phyloP scores from a whole-genome alignment of 163 green algal genomes.

The Chloroidium sp. region DNA sequence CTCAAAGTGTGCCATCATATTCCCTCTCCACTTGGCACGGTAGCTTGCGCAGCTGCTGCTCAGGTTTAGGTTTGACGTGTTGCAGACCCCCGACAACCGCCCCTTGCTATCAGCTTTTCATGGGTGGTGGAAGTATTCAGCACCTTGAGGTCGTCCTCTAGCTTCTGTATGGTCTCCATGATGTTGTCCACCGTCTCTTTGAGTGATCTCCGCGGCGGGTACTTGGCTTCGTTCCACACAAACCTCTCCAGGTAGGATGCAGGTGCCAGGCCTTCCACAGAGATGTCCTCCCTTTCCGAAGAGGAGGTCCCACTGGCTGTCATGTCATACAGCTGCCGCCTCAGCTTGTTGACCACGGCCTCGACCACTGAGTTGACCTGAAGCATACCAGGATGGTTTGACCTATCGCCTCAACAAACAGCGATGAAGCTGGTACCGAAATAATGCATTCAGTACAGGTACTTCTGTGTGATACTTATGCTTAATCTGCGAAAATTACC shows the following conservation, averaged over 20 bases:
- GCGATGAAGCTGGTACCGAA: too few species aligned
- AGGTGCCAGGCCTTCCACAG: conserved; percentile 67
- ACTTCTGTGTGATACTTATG: too few species aligned
- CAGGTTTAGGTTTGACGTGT: too few species aligned
- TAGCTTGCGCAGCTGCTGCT: too few species aligned
- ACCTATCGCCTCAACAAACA: too few species aligned
- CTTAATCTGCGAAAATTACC: neutral
- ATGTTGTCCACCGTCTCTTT: conserved; percentile 87
- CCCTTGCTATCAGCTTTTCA: too few species aligned
- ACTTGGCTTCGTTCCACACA: conserved; percentile 97
- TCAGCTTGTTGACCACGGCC: conserved; percentile 78
- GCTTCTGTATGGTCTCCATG: conserved; percentile 66
- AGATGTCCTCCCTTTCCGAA: conserved; percentile 33
- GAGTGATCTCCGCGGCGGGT: conserved; percentile 70
- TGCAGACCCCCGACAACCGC: too few species aligned
- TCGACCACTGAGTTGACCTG: conserved; percentile 63
- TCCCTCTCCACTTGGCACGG: too few species aligned
- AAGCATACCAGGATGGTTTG: too few species aligned
- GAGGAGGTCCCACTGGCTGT: neutral
- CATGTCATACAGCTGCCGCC: conserved; percentile 59
- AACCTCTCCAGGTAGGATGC: conserved; percentile 84
- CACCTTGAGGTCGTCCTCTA: conserved; percentile 96
- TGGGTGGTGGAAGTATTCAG: too few species aligned
- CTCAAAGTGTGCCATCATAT: too few species aligned
- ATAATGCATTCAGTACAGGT: too few species aligned